Evolutionary conservation across 768 basidiomycete genomes (phyloP), one percentile per base, ranked within the genome.

Genomic region (Leccinum aurantiacum): DNA sequence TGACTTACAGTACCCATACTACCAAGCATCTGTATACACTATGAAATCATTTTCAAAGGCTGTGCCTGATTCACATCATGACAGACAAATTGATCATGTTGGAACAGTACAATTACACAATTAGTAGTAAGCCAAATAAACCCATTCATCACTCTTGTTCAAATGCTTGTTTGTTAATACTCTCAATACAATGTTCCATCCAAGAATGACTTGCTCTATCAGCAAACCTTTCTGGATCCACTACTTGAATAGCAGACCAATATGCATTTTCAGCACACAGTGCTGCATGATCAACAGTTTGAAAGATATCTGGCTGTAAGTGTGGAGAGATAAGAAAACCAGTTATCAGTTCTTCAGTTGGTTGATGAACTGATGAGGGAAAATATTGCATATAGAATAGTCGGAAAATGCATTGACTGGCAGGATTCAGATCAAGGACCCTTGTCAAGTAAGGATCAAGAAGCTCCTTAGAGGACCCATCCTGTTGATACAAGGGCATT

Each of bases 201-300:
- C 68, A 71, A 47, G 67, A 53, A 7, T 54, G 52, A 6, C 46
- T 25, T 1, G 5, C 27, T 35, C 9, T 50, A 44, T 60, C 62
- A n/a, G 31, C 1, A 24, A 15, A 15, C n/a, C 3, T 33, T 14
- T 62, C 48, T 37, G 56, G 1, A 25, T 27, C 54, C 2, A 62
- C 24, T 9, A 24, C 24, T 31, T 63, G 55, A 27, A 60, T n/a
- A 41, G 55, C n/a, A 48, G 73, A 76, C 80, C 82, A 81, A 67
- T 86, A 89, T 3, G 79, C 72, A n/a, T 65, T 65, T 68, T 91
- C 86, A 2, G 87, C 90, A 65, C 80, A 71, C 8, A 65, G 60
- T 4, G 87, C 81, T 6, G 85, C 82, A 15, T 77, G 74, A 66
- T 93, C 89, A 11, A 82, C 79, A 15, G 77, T 63, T 44, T 87